Percentiles rank a stretch among this genome's conserved stretches.
Conservation (phyloP, 352 stramenopile species). For the Aphanomyces astaci region DNA sequence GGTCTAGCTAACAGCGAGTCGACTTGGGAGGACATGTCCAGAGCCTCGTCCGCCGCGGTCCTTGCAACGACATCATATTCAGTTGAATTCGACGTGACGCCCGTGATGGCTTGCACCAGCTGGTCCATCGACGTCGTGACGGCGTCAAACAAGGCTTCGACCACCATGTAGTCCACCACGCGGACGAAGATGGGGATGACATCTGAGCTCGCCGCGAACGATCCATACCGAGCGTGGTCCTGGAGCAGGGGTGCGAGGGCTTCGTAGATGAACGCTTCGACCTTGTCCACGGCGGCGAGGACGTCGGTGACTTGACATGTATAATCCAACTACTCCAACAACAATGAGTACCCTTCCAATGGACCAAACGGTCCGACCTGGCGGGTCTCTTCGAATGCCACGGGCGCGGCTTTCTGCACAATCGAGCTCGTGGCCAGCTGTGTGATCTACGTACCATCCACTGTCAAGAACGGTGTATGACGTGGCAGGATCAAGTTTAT, state of each 20-base stretch:
- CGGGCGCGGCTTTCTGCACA: neutral
- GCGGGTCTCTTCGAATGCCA: neutral
- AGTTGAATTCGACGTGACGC: neutral
- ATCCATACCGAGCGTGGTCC: neutral
- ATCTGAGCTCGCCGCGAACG: neutral
- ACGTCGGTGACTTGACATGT: neutral
- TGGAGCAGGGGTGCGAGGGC: neutral
- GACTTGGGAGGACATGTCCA: neutral
- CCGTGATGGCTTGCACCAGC: neutral
- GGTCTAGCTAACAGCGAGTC: neutral
- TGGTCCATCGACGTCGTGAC: neutral
- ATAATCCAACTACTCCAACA: neutral
- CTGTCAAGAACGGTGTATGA: no score
- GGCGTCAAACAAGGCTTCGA: neutral
- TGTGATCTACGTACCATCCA: neutral
- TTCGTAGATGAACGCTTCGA: neutral
- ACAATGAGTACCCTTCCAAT: neutral
- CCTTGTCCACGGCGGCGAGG: neutral
- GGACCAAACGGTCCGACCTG: no score
- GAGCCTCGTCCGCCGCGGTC: neutral
- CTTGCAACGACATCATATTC: neutral
- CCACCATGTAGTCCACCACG: conserved; percentile 3
- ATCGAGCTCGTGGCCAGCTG: neutral
- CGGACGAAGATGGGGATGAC: conserved; percentile 5
- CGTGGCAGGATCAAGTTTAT: no score